These are phyloP conservation scores for Nothomitra cinnamomea DNA, from an alignment of 2,329 filamentous ascomycete genomes.

Conservation along the genomic window DNA sequence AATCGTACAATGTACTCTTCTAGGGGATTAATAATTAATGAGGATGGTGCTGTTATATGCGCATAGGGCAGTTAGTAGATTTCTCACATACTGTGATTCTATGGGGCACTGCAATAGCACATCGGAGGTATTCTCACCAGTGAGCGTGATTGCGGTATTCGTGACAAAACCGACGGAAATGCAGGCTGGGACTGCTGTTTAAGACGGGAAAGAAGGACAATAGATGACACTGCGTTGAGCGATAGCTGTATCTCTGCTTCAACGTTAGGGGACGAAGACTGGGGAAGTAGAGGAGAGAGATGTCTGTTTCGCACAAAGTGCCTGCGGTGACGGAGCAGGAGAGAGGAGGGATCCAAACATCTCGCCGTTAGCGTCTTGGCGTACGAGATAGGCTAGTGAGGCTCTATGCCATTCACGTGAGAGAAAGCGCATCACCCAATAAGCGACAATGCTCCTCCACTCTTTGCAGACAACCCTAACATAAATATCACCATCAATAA, in stretches of 20 bases:
- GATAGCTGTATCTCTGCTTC: not conserved
- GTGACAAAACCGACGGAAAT: not conserved
- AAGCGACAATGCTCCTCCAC: not conserved
- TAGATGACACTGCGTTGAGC: not conserved
- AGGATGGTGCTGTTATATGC: too few species aligned
- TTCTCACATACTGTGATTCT: too few species aligned
- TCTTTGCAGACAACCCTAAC: too few species aligned
- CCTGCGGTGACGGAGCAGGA: slow-evolving; percentile 2
- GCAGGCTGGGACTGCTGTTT: not conserved
- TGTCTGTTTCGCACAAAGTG: not conserved
- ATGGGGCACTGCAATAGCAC: too few species aligned
- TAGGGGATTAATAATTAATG: too few species aligned
- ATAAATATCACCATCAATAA: too few species aligned
- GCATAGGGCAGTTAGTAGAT: too few species aligned
- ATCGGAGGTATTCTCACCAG: too few species aligned
- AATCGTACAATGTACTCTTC: too few species aligned
- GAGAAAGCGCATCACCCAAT: not conserved
- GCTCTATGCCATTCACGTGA: not conserved
- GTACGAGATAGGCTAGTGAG: not conserved
- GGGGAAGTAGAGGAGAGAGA: not conserved
- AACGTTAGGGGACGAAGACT: not conserved
- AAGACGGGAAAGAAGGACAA: not conserved
- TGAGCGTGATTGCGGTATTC: too few species aligned
- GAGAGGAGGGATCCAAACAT: not conserved
- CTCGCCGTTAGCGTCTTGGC: not conserved